Base-by-base conservation (phyloP, 2,329 filamentous ascomycete species). In the Exophiala sp. region DNA sequence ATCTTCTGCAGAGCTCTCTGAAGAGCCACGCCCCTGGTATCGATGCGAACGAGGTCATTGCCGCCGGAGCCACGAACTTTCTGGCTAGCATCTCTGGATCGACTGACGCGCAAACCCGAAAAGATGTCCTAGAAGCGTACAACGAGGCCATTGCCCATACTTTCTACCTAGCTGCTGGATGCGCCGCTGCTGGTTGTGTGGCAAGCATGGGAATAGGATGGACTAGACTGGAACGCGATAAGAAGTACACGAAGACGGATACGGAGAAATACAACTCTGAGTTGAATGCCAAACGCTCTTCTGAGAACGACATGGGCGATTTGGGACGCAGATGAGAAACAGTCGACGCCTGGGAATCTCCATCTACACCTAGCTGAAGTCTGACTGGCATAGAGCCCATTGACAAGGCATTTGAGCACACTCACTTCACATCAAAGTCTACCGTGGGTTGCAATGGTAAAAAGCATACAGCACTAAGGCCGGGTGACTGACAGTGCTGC, bases 61-160 rank as follows among this genome's bases (percentile, higher is more conserved):
- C 34, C 21, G 46, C 48, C 14, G 58, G 59, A 21, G 58, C 58
- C 18, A 61, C 59, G 1, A 41, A 51, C 16, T 56, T 56, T 34
- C 40, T 52, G 10, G 39, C 35, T 16, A 30, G 47, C 9, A 43
- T 58, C 2, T 24, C 43, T 9, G 29, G 46, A 11, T n/a, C 37
- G 1, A 42, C 39, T 21, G 32, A 58, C 5, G 14, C 34, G 10
- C 29, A 16, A 7, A 30, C 27, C 1, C 29, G 27, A 0, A 52
- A 58, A 0, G 64, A 63, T 7, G 66, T 70, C 0, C 40, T 69
- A 5, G 13, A 52, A 30, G 51, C 59, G 18, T 62, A 60, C 40
- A 58, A 55, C 37, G 21, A 49, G 11, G 57, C 57, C 8, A 45
- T 62, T 13, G 46, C 50, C 10, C 39, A 47, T 3, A 51, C 53